A percentile compares a stretch with the other conserved stretches of the same genome.
These are phyloP conservation scores for Clitopilus passeckerianus DNA, from an alignment of 768 basidiomycete genomes.

Conservation along the genomic window DNA sequence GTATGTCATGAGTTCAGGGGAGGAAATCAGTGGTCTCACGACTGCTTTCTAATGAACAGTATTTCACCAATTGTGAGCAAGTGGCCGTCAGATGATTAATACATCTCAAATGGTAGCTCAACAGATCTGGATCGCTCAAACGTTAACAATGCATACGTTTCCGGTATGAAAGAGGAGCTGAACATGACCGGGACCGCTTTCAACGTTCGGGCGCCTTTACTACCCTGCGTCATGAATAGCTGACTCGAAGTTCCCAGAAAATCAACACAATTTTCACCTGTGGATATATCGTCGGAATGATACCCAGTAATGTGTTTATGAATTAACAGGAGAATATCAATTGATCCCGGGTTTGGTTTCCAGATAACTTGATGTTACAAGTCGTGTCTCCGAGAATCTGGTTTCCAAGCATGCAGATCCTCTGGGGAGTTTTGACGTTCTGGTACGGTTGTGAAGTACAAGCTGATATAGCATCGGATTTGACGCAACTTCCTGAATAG, in stretches of 20 bases:
- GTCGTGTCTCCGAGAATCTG: slow-evolving; percentile 58
- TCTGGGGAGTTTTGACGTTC: slow-evolving; percentile 65
- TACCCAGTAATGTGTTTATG: slow-evolving; percentile 42
- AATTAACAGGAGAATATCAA: neutral
- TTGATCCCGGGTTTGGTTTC: slow-evolving; percentile 4
- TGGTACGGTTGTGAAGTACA: slow-evolving; percentile 31
- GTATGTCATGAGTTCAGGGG: slow-evolving; percentile 22
- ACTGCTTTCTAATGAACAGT: slow-evolving; percentile 28
- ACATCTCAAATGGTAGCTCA: too few species aligned
- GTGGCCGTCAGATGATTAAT: neutral
- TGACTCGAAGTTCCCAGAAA: slow-evolving; percentile 31
- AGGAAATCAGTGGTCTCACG: slow-evolving; percentile 5
- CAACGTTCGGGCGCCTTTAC: slow-evolving; percentile 33
- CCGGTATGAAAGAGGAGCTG: slow-evolving; percentile 73
- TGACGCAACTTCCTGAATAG: slow-evolving; percentile 21
- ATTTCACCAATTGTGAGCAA: slow-evolving; percentile 57
- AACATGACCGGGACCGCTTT: slow-evolving; percentile 59
- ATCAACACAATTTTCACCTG: slow-evolving; percentile 71
- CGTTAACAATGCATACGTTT: slow-evolving; percentile 72
- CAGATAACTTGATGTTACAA: slow-evolving; percentile 66
- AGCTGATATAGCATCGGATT: slow-evolving; percentile 1
- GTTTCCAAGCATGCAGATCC: slow-evolving; percentile 60
- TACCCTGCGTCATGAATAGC: slow-evolving; percentile 3
- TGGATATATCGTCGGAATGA: slow-evolving; percentile 73
- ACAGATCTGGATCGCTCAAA: slow-evolving; percentile 66